Base-by-base conservation (phyloP, 2,329 filamentous ascomycete species). In the Nothopassalora personata region DNA sequence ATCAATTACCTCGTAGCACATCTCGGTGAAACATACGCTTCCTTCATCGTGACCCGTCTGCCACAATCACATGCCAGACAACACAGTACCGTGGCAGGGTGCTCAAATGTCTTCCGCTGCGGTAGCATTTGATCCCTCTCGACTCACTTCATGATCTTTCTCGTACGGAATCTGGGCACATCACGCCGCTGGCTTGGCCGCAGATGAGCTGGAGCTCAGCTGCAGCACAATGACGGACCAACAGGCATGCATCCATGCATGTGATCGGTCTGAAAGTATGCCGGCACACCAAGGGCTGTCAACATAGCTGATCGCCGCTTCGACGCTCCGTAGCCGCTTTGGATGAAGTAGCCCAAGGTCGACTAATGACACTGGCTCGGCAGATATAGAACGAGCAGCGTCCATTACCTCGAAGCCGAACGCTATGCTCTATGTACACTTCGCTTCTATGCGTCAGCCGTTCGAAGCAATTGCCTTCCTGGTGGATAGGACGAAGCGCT, bases 181-280 rank as follows among this genome's bases (percentile, higher is more conserved):
- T 33, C 33, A 19, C 46, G 54, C 48, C 15, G 39, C 34, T 49
- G 58, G 39, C 59, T 61, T 61, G 54, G 59, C 61, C 45, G 53
- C 56, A 58, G 55, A 54, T 51, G 34, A 53, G 58, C 53, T 50
- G 45, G 34, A 61, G 61, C 61, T 59, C 61, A 39, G 48, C 53
- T 49, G 45, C 43, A 8, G 13, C 11, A 18, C 23, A 43, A 19
- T 19, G 8, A 27, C 54, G n/a, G 27, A 4, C 18, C 46, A 50
- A 28, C 34, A 18, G 27, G 52, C 52, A 18, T 31, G 33, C 15
- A 19, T 46, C 34, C 39, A 53, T 4, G 56, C 56, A 52, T 58
- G 56, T 53, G 49, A 28, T 51, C n/a, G 43, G 48, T 28, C 11
- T 11, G 11, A 11, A 10, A 27, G 23, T 23, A 23, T 23, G 23